These are phyloP conservation scores for Candida morakotiae DNA, from an alignment of 805 yeast species.

Conservation along the genomic window DNA sequence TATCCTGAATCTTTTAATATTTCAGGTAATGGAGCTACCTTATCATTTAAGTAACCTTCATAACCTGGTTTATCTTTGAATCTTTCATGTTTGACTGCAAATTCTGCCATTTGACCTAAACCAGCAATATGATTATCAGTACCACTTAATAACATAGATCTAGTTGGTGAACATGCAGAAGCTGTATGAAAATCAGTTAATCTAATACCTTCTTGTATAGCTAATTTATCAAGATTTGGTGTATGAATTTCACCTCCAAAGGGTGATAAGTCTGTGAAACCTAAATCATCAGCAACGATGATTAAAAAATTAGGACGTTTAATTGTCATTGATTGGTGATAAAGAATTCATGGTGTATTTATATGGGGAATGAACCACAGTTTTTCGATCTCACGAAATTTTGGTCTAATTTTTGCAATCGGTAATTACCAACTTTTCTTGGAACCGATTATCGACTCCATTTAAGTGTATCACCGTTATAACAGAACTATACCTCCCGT, in stretches of 20 bases:
- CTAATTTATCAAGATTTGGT: constrained; percentile 46
- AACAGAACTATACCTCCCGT: no score
- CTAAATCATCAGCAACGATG: constrained; percentile 60
- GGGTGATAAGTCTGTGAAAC: constrained; percentile 51
- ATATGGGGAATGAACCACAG: constrained; percentile 1
- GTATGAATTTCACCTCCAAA: constrained; percentile 59
- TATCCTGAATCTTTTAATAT: constrained; percentile 47
- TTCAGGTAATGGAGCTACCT: constrained; percentile 53
- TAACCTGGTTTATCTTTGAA: constrained; percentile 49
- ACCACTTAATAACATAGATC: constrained; percentile 58
- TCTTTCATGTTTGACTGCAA: constrained; percentile 26
- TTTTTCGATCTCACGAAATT: constrained; percentile 1
- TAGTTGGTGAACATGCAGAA: constrained; percentile 61
- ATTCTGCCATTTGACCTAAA: constrained; percentile 54
- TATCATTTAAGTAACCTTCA: constrained; percentile 49
- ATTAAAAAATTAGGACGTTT: constrained; percentile 47
- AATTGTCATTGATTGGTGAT: constrained; percentile 7
- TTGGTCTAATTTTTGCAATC: neutral
- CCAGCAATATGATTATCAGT: constrained; percentile 63
- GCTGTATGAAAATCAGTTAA: constrained; percentile 62
- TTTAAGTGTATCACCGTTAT: no score
- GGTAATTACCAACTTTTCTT: no score
- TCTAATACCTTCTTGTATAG: constrained; percentile 37
- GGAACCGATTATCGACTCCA: no score
- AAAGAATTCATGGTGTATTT: neutral